Base-by-base conservation (phyloP, 331 rosid genomes). In the Telfairia occidentalis region DNA sequence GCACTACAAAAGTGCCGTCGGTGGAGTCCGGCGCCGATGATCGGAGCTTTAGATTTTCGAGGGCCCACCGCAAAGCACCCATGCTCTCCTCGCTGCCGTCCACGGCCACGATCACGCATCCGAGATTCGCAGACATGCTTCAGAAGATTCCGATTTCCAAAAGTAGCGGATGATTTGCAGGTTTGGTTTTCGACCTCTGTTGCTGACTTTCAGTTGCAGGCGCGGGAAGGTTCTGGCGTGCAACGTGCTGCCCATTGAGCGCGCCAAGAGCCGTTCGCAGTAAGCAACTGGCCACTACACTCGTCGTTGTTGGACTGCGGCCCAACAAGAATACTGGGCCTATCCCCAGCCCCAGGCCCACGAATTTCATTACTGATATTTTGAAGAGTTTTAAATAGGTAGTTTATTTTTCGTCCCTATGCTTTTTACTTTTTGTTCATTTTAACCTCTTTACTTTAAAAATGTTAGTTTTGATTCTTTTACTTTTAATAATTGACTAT, bases 41-140 rank as follows among this genome's bases (percentile, higher is more conserved):
- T 77, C 86, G 90, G 75, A 90, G 94, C 78, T 84, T 88, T 82
- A 93, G 92, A 78, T 93, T 91, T 21, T 54, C 66, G 12, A 93
- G 77, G 6, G 96, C 88, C 98, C 98, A 94, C 45, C 73, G 87
- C 37, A 94, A 78, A 5, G 92, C 92, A 29, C 73, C 70, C 98
- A 94, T 91, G 84, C 98, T 94, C 78, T 82, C 92, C 46, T 91
- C 92, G 83, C 89, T 94, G 50, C 96, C 96, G 59, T 94, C 98
- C 3, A 91, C 91, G 42, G 98, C 88, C 32, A 89, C 87, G 26
- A 90, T 61, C 35, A 87, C 98, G 79, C 96, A 80, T 9, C 83
- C 24, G 1, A 94, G 86, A 53, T 80, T 92, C 40, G 89, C 84
- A 0, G 92, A 26, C 96, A 90, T 87, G 40, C 37, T 63, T 77